Evolutionary conservation across 73 alveolate species (phyloP).

Genomic region (Paramecium sonneborni): DNA sequence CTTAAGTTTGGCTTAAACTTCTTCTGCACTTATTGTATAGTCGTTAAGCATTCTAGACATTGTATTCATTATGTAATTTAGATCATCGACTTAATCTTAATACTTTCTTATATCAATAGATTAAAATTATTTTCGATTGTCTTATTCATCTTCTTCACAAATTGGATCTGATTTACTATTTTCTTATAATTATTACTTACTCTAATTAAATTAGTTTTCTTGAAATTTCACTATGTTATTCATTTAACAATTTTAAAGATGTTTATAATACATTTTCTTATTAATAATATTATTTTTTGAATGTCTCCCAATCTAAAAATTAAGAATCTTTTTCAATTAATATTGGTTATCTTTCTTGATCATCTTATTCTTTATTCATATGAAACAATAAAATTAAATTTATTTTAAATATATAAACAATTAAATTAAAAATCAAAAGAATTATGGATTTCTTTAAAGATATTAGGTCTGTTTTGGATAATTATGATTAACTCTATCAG

Average conservation of each 20-base stretch:
- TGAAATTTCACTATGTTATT: slow-evolving; percentile 7
- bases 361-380: slow-evolving; percentile 3
- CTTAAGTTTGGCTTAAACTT: background rate
- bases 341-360: background rate
- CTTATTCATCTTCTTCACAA: slow-evolving; percentile 9
- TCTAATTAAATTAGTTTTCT: background rate
- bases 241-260: background rate
- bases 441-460: background rate
- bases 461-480: background rate
- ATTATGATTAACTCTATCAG: background rate
- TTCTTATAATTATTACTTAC: background rate
- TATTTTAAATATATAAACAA: background rate
- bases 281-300: background rate
- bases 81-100: slow-evolving; percentile 5
- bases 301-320: background rate
- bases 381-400: background rate
- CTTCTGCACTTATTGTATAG: background rate
- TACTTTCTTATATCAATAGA: background rate
- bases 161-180: slow-evolving; percentile 20
- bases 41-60: background rate
- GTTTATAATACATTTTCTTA: background rate
- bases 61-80: background rate
- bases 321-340: background rate
- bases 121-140: background rate
- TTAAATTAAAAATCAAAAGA: background rate